phyloP scores from a whole-genome alignment of 2,329 filamentous ascomycete genomes.

The Teratosphaeria viscida region DNA sequence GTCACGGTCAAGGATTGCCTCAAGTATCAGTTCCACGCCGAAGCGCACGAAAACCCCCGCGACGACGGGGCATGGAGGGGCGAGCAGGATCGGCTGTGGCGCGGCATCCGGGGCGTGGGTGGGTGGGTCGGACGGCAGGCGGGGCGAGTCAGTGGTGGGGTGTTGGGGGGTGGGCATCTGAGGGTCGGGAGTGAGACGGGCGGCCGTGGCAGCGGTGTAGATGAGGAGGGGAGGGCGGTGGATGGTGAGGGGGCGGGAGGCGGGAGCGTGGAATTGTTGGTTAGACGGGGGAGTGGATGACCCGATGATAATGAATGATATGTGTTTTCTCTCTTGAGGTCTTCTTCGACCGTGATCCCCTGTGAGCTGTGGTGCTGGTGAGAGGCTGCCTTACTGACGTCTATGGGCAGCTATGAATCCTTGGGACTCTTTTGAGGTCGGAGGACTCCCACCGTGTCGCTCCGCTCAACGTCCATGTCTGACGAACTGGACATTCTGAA shows the following conservation, averaged over 20 bases:
- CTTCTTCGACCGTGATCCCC: no score
- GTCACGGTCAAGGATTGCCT: slow-evolving; percentile 96
- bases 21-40: slow-evolving; percentile 94
- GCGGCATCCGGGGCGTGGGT: slow-evolving; percentile 17
- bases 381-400: no score
- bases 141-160: slow-evolving; percentile 10
- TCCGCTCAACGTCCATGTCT: no score
- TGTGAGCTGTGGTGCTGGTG: no score
- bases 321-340: background rate
- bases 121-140: slow-evolving; percentile 18
- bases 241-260: background rate
- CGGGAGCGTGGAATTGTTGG: background rate
- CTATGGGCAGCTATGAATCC: no score
- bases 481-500: no score
- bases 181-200: background rate
- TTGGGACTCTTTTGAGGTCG: no score
- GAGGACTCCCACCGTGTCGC: no score
- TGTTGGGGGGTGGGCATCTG: slow-evolving; percentile 9
- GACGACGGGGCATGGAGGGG: slow-evolving; percentile 46
- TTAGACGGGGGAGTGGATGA: background rate
- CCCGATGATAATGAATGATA: background rate
- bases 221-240: slow-evolving; percentile 4
- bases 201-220: slow-evolving; percentile 1
- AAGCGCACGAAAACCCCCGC: slow-evolving; percentile 67
- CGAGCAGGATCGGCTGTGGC: slow-evolving; percentile 57